phyloP scores from a whole-genome alignment of 108 stramenopile species.

The Cyclotella baltica region DNA sequence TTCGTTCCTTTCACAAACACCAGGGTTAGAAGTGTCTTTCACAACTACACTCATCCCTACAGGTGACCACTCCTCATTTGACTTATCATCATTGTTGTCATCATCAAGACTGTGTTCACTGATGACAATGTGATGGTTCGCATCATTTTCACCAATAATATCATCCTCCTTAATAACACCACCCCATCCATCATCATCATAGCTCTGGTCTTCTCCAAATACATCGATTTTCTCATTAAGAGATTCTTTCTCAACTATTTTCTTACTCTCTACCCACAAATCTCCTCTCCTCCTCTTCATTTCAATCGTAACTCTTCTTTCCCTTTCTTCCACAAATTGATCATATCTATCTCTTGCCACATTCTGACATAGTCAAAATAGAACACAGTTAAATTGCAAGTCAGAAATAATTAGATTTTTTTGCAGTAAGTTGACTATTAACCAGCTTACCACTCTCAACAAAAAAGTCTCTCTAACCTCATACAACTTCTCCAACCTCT shows the following conservation, averaged over 20 bases:
- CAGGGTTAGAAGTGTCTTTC: constrained; percentile 1
- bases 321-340: constrained; percentile 46
- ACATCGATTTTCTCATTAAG: constrained; percentile 1
- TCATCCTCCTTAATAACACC: constrained; percentile 36
- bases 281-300: constrained; percentile 29
- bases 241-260: background rate
- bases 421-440: background rate
- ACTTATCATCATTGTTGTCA: constrained; percentile 17
- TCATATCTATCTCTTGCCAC: constrained; percentile 37
- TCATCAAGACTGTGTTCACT: background rate
- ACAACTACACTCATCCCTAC: constrained; percentile 40
- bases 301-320: constrained; percentile 37
- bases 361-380: background rate
- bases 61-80: constrained; percentile 46
- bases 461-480: constrained; percentile 59
- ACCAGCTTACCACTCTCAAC: constrained; percentile 22
- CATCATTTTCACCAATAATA: constrained; percentile 30
- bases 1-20: background rate
- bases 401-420: background rate
- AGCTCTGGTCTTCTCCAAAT: constrained; percentile 8
- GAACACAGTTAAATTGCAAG: background rate
- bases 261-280: background rate
- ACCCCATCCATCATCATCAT: constrained; percentile 43
- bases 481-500: constrained; percentile 55
- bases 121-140: background rate